Conservation (phyloP, 495 filamentous ascomycete species). For the Monascus purpureus region DNA sequence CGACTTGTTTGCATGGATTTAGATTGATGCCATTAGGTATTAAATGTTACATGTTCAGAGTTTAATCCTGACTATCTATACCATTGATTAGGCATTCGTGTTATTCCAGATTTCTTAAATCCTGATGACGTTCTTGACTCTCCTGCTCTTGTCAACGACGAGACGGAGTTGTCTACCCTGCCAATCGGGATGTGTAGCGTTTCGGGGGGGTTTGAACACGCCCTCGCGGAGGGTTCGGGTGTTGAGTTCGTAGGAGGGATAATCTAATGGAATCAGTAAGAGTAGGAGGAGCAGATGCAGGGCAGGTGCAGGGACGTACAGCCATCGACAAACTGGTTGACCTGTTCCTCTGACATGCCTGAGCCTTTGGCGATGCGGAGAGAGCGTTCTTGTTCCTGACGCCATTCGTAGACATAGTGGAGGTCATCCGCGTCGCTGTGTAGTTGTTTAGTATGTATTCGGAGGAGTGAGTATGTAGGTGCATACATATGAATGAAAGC, state of each 20-base stretch:
- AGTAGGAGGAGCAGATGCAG: not conserved
- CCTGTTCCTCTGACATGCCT: slow-evolving; percentile 67
- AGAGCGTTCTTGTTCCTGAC: slow-evolving; percentile 62
- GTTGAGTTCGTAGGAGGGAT: slow-evolving; percentile 59
- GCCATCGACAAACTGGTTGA: slow-evolving; percentile 51
- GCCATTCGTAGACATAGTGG: slow-evolving; percentile 77
- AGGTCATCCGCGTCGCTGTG: slow-evolving; percentile 59
- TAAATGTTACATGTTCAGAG: no score
- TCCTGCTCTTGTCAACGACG: slow-evolving; percentile 53
- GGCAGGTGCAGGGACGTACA: slow-evolving; percentile 31
- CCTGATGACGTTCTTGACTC: slow-evolving; percentile 40
- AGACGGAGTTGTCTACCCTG: slow-evolving; percentile 50
- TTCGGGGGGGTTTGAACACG: slow-evolving; percentile 32
- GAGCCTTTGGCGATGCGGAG: slow-evolving; percentile 48
- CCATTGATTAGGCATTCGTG: no score
- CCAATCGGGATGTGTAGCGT: slow-evolving; percentile 20
- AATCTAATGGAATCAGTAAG: slow-evolving; percentile 28
- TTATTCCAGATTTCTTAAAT: slow-evolving; percentile 36
- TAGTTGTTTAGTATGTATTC: not conserved
- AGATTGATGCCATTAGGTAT: no score
- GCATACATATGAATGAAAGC: slow-evolving; percentile 72
- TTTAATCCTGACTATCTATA: no score
- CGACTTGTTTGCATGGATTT: no score
- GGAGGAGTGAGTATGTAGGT: not conserved
- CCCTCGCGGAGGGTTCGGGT: slow-evolving; percentile 52